Evolutionary conservation across 2,329 filamentous ascomycete species (phyloP).

Genomic region (Madurella mycetomatis): DNA sequence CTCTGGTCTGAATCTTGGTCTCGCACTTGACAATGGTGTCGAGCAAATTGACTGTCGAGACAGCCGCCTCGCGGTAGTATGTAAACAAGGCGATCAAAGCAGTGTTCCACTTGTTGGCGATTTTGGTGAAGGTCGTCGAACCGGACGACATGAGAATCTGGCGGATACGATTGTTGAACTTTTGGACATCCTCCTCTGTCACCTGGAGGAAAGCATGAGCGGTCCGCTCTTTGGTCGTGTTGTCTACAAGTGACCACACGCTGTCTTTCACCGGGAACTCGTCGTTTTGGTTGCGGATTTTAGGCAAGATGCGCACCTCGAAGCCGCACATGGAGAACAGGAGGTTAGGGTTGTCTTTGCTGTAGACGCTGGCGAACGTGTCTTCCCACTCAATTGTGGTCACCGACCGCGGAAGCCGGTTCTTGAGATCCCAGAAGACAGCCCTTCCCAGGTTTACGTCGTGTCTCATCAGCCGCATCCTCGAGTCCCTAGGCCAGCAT

Average conservation of each 20-base stretch:
- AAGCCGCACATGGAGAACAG: slow-evolving; percentile 98
- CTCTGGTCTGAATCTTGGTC: slow-evolving; percentile 97
- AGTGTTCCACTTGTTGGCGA: slow-evolving; percentile 99
- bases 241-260: slow-evolving; percentile 96
- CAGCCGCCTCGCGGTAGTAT: slow-evolving; percentile 95
- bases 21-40: slow-evolving; percentile 99
- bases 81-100: slow-evolving; percentile 95
- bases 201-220: slow-evolving; percentile 97
- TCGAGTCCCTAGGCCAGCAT: slow-evolving; percentile 95
- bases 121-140: slow-evolving; percentile 99
- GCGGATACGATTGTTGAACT: slow-evolving; percentile 98
- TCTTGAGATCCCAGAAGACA: slow-evolving; percentile 99
- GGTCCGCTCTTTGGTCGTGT: slow-evolving; percentile 92
- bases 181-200: slow-evolving; percentile 94
- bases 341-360: slow-evolving; percentile 92
- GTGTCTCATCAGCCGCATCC: slow-evolving; percentile 97
- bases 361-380: slow-evolving; percentile 97
- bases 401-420: slow-evolving; percentile 85
- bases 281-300: slow-evolving; percentile 90
- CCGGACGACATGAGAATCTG: slow-evolving; percentile 99
- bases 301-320: slow-evolving; percentile 92
- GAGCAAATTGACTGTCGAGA: slow-evolving; percentile 87
- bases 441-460: slow-evolving; percentile 96
- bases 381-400: slow-evolving; percentile 99
- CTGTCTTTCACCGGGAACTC: slow-evolving; percentile 98